These are phyloP conservation scores for Macrophomina phaseolina DNA, from an alignment of 2,329 filamentous ascomycete genomes.

Conservation along the genomic window DNA sequence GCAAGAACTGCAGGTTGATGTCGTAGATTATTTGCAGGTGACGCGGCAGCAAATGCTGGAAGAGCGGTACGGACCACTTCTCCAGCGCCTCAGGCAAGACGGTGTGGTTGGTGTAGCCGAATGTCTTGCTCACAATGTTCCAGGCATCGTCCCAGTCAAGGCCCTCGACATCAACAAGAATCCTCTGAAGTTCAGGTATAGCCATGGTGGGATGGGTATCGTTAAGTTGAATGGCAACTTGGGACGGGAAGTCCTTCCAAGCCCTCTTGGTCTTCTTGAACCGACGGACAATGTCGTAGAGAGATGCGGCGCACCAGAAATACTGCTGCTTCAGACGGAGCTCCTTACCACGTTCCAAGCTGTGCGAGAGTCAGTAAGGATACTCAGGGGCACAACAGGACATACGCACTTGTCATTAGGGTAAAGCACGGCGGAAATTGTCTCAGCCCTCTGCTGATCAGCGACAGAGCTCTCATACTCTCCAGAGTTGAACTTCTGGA, in stretches of 20 bases:
- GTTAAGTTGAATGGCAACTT: constrained; percentile 96
- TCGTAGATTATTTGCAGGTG: constrained; percentile 98
- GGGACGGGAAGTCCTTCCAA: constrained; percentile 91
- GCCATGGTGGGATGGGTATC: constrained; percentile 97
- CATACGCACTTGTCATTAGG: constrained; percentile 79
- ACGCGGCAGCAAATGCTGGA: constrained; percentile 91
- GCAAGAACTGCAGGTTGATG: constrained; percentile 93
- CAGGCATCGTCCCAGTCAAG: constrained; percentile 94
- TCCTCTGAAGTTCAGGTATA: constrained; percentile 93
- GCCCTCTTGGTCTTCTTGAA: constrained; percentile 96
- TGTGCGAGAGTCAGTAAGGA: constrained; percentile 25
- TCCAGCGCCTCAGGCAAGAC: constrained; percentile 95
- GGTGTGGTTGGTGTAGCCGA: constrained; percentile 98
- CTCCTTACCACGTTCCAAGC: constrained; percentile 91
- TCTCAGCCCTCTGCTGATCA: constrained; percentile 99
- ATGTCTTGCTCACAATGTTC: constrained; percentile 70
- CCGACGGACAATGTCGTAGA: constrained; percentile 93
- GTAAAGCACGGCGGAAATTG: constrained; percentile 95
- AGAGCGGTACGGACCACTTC: constrained; percentile 94
- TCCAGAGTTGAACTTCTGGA: constrained; percentile 98
- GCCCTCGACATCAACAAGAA: constrained; percentile 86
- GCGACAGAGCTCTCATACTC: constrained; percentile 97
- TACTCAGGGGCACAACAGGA: neutral
- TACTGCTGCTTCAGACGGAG: constrained; percentile 98
- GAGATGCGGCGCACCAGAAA: constrained; percentile 98